phyloP scores from a whole-genome alignment of 495 filamentous ascomycete genomes.

The Hyaloscypha bicolor region DNA sequence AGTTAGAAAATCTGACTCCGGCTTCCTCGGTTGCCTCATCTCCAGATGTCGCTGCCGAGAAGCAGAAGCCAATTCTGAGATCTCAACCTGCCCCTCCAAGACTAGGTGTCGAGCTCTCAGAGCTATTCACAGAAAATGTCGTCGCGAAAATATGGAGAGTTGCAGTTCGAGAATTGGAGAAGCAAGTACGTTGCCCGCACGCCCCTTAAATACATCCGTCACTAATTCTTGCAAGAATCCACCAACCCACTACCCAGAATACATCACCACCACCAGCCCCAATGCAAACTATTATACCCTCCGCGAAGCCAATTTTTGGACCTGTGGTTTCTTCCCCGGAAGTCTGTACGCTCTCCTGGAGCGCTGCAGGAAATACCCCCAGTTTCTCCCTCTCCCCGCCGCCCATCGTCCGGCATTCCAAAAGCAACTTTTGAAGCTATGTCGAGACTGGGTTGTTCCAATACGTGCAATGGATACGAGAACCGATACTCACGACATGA shows the following conservation, averaged over 20 bases:
- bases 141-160: slow-evolving; percentile 36
- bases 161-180: slow-evolving; percentile 25
- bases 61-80: not conserved
- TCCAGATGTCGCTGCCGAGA: slow-evolving; percentile 3
- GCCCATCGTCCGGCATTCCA: slow-evolving; percentile 6
- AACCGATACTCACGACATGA: slow-evolving; percentile 47
- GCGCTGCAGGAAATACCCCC: slow-evolving; percentile 36
- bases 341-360: slow-evolving; percentile 39
- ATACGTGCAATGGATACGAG: slow-evolving; percentile 39
- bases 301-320: slow-evolving; percentile 43
- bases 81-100: not conserved
- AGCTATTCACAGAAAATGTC: slow-evolving; percentile 36
- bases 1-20: not conserved
- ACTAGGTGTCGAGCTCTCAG: slow-evolving; percentile 20
- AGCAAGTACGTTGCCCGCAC: slow-evolving; percentile 1
- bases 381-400: slow-evolving; percentile 7
- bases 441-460: slow-evolving; percentile 40
- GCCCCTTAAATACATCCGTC: not conserved
- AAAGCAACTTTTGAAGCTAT: slow-evolving; percentile 37
- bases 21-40: not conserved
- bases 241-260: slow-evolving; percentile 37
- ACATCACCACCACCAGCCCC: slow-evolving; percentile 32
- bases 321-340: slow-evolving; percentile 47
- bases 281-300: slow-evolving; percentile 34
- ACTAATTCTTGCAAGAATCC: slow-evolving; percentile 21